Evolutionary conservation across 345 rosid species (phyloP), one percentile per base, ranked within the genome.

Genomic region (Gossypium ekmanianum): DNA sequence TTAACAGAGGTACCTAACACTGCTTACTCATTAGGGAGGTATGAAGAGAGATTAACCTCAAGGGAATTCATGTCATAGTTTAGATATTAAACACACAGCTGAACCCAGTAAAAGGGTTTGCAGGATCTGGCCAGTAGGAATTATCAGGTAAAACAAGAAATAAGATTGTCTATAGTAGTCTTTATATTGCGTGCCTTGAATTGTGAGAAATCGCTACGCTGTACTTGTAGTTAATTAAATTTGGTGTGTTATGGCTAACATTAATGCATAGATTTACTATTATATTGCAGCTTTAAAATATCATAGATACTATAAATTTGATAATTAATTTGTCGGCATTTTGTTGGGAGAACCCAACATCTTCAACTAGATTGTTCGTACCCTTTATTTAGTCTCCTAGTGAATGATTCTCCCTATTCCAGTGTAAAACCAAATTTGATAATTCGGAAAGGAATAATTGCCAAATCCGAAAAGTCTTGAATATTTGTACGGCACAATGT

Each of bases 11-110:
- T 86, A 55, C 92, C 93, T 2, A 57, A 76, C 69, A 69, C 91
- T 71, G 76, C 83, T 17, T 83, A 85, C 81, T 84, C 98, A 2
- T 77, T 87, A 7, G 93, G 87, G 74, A 87, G 89, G 82, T 83
- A 83, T 20, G 92, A 88, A 39, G 88, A 87, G 75, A 85, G 86
- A 85, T 90, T 94, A 94, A 77, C 76, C 75, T 56, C 91, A 2
- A 87, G 92, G 81, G 87, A 85, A 59, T 86, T 79, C 51, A 22
- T 74, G 52, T 79, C 78, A 14, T 81, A 84, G 77, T 50, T 27
- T 48, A 17, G 27, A 61, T 29, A 22, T 20, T 57, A 26, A 29
- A 39, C n/a, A 43, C 41, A 22, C 54, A 41, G 47, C 12, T 26
- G 34, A 50, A 66, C 69, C 64, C 59, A 47, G 10, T 8, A 24